phyloP scores from a whole-genome alignment of 345 rosid species.

The Cochlearia excelsa region DNA sequence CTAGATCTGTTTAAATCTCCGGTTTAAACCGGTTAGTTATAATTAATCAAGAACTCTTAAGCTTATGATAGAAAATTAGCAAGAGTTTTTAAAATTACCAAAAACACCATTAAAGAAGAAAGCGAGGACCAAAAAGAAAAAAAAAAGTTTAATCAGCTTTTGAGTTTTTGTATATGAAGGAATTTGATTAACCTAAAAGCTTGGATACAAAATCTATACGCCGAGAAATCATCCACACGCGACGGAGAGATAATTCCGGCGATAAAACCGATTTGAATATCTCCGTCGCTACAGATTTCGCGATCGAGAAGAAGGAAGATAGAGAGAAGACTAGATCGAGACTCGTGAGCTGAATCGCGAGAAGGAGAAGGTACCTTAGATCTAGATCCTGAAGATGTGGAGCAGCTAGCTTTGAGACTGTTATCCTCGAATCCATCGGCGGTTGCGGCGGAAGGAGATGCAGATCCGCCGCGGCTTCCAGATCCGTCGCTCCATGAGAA shows the following conservation, averaged over 20 bases:
- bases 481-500: constrained; percentile 70
- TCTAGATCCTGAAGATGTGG: constrained; percentile 53
- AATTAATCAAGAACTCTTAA: too few relatives aligned
- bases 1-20: too few relatives aligned
- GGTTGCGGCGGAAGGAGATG: constrained; percentile 55
- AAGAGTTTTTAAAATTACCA: too few relatives aligned
- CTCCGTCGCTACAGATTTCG: too few relatives aligned
- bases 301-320: too few relatives aligned
- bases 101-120: neutral
- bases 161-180: too few relatives aligned
- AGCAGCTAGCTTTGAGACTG: constrained; percentile 42
- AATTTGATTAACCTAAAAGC: too few relatives aligned
- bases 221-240: neutral
- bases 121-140: neutral
- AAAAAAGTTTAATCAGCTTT: too few relatives aligned
- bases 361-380: constrained; percentile 51
- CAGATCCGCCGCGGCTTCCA: constrained; percentile 34
- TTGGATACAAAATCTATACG: too few relatives aligned
- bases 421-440: constrained; percentile 61
- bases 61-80: neutral
- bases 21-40: constrained; percentile 21
- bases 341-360: too few relatives aligned
- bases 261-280: neutral
- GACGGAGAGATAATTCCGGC: constrained; percentile 1
- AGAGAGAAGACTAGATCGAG: too few relatives aligned